phyloP scores from a whole-genome alignment of 2,329 filamentous ascomycete species.

The Botrytis aclada region DNA sequence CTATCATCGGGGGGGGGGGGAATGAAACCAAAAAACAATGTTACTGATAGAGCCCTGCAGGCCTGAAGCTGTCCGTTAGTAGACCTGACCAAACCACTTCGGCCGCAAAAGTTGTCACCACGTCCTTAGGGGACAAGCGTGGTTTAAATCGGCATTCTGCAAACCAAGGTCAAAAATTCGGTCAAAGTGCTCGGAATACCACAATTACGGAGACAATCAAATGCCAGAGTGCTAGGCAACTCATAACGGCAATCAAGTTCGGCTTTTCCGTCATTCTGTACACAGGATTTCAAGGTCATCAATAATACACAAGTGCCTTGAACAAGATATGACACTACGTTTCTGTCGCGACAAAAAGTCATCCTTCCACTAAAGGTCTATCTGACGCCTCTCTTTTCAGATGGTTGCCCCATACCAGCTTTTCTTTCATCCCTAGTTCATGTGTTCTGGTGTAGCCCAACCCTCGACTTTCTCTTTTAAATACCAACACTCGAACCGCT shows the following conservation, averaged over 20 bases:
- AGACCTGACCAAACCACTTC: background rate
- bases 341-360: background rate
- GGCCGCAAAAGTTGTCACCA: background rate
- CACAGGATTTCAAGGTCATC: background rate
- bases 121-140: background rate
- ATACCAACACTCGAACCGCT: too few relatives aligned
- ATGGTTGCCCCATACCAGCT: background rate
- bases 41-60: background rate
- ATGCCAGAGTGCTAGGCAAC: background rate
- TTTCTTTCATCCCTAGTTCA: background rate
- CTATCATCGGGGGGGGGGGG: too few relatives aligned
- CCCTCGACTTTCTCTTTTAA: background rate
- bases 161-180: background rate
- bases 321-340: background rate
- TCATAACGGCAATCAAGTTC: background rate
- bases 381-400: too few relatives aligned
- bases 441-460: background rate
- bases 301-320: background rate
- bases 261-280: background rate
- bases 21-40: background rate
- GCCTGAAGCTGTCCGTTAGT: background rate
- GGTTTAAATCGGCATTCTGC: too few relatives aligned
- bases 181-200: background rate
- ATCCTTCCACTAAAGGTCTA: background rate
- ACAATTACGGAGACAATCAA: background rate